Conservation (phyloP, 306 rosid species). For the Prunus fruticosa region DNA sequence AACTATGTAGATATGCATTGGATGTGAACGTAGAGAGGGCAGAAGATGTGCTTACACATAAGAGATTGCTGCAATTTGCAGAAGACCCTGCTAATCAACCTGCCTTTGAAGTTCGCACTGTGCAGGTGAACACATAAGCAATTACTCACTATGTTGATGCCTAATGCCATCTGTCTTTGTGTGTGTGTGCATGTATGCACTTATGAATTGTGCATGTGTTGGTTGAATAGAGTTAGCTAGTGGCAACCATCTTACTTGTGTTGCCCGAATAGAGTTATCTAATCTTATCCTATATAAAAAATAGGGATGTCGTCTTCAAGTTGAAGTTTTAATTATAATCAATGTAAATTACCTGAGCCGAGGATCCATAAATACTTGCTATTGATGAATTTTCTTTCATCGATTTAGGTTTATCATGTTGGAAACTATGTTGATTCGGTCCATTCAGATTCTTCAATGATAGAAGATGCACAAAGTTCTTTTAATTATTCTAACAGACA, state of each 20-base stretch:
- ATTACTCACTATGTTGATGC: neutral
- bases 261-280: neutral
- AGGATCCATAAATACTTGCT: neutral
- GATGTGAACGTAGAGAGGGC: constrained; percentile 99
- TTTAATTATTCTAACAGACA: constrained; percentile 54
- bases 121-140: constrained; percentile 54
- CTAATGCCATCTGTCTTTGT: neutral
- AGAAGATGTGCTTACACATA: constrained; percentile 87
- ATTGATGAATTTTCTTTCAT: constrained; percentile 20
- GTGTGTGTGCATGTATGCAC: neutral
- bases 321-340: neutral
- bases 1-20: constrained; percentile 73
- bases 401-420: constrained; percentile 74
- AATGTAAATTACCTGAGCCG: neutral
- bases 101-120: constrained; percentile 80
- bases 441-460: constrained; percentile 71
- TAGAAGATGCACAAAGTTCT: constrained; percentile 94
- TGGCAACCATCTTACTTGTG: neutral
- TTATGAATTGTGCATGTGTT: neutral
- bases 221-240: neutral
- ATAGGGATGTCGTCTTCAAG: neutral
- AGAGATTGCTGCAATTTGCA: constrained; percentile 79
- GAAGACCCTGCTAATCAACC: constrained; percentile 72
- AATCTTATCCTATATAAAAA: neutral
- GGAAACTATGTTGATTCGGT: constrained; percentile 49